A percentile compares a stretch with the other conserved stretches of the same genome.
Evolutionary conservation across 495 filamentous ascomycete genomes (phyloP).

Genomic region (Podospora didyma): DNA sequence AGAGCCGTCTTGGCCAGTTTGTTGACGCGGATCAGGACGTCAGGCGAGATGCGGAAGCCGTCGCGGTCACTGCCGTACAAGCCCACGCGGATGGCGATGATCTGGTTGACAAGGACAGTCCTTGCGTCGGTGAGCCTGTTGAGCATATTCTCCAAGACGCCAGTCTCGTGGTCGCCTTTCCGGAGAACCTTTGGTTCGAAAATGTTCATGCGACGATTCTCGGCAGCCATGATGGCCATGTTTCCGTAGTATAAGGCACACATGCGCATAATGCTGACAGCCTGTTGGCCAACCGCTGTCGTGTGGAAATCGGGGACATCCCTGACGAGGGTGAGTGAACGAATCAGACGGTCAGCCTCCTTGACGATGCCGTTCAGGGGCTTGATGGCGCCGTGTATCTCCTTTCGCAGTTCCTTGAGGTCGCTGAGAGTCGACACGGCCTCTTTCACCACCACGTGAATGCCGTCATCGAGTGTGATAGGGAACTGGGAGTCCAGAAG

Average conservation of each 20-base stretch:
- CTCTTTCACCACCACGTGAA: constrained; percentile 1
- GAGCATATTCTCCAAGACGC: constrained; percentile 9
- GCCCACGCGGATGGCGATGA: constrained; percentile 5
- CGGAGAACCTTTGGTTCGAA: neutral
- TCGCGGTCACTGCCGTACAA: constrained; percentile 4
- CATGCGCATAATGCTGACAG: constrained; percentile 3
- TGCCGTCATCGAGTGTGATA: constrained; percentile 4
- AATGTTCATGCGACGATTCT: constrained; percentile 1
- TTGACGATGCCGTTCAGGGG: constrained; percentile 6
- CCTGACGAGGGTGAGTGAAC: neutral
- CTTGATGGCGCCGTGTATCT: constrained; percentile 7
- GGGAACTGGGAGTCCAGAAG: neutral
- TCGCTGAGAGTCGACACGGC: constrained; percentile 7
- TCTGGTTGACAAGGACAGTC: neutral
- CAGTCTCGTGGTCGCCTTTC: neutral
- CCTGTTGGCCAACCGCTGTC: neutral
- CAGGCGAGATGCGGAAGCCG: constrained; percentile 3
- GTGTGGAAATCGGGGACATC: constrained; percentile 6
- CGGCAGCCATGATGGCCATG: constrained; percentile 17
- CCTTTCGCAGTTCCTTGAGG: constrained; percentile 5
- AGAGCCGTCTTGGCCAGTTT: neutral
- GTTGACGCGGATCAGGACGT: neutral
- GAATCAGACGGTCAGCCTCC: constrained; percentile 8
- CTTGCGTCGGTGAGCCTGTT: constrained; percentile 1
- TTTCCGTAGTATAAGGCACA: neutral